Base-by-base conservation (phyloP, 768 basidiomycete genomes). In the Postia placenta region DNA sequence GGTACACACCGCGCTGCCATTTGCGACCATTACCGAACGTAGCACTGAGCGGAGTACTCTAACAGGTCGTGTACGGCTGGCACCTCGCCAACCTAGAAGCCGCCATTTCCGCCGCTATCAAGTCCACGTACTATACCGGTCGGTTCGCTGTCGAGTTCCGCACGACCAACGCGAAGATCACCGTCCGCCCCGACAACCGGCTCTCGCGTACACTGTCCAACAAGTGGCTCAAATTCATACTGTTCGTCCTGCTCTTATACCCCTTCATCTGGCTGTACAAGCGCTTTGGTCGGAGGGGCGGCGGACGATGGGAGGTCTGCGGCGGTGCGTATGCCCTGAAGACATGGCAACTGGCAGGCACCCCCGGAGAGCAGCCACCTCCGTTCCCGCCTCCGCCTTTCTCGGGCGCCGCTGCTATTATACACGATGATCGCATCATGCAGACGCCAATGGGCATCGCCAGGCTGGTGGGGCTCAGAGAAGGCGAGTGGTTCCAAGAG, bases 211-310 rank as follows among this genome's bases (percentile, higher is more conserved):
- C 76, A 54, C 75, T 90, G 36, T 83, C 83, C 23, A 82, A 81
- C 55, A 75, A 72, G 52, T 90, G 84, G 80, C 65, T 91, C 58
- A 82, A 80, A 55, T 72, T 86, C 56, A 60, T 92, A 11, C 73
- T 82, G 19, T 80, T 83, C 57, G 69, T 91, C 49, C 71, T 82
- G 11, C 64, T 90, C 50, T 72, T 92, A 50, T 92, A 80, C 60
- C 89, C 88, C 0, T 81, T 89, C 63, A 74, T 92, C 53, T 92
- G 87, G 88, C 65, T 92, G 3, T 89, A 79, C 65, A 80, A 81
- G 61, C 78, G 81, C 3, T 85, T 86, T 64, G 74, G 83, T 56
- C 59, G 70, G 4, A 69, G 66, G 0, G 87, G 87, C 7, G 89
- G 89, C 5, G 90, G 85, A 0, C 67, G 69, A 11, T 92, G 89